Conservation (phyloP, 257 asterid species). For the Gentiana dahurica region DNA sequence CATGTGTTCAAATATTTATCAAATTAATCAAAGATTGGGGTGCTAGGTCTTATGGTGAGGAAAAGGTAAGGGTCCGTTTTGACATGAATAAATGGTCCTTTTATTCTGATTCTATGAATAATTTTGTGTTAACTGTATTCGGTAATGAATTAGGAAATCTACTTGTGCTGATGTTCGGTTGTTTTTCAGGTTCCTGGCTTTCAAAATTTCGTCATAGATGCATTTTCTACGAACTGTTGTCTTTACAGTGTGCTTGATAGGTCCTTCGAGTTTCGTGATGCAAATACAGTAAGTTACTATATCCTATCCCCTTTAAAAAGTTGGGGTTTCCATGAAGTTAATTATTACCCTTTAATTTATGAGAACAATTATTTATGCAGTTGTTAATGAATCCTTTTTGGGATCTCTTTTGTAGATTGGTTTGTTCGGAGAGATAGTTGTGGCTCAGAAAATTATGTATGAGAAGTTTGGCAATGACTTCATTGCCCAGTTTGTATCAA, state of each 20-base stretch:
- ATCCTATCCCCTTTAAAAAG: too few species aligned
- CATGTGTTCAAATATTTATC: slow-evolving; percentile 79
- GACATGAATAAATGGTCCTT: too few species aligned
- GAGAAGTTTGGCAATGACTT: slow-evolving; percentile 84
- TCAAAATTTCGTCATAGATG: slow-evolving; percentile 57
- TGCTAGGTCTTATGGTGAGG: slow-evolving; percentile 45
- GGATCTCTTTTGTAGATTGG: slow-evolving; percentile 36
- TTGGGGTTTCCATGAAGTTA: too few species aligned
- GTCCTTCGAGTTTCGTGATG: slow-evolving; percentile 85
- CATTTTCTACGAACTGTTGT: slow-evolving; percentile 79
- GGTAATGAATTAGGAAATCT: slow-evolving; percentile 2
- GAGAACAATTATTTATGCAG: too few species aligned
- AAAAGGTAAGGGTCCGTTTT: slow-evolving; percentile 39
- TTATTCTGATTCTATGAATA: neutral
- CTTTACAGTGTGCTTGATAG: slow-evolving; percentile 86
- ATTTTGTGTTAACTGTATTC: too few species aligned
- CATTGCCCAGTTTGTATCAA: slow-evolving; percentile 60
- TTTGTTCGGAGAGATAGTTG: slow-evolving; percentile 72
- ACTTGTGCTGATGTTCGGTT: slow-evolving; percentile 14
- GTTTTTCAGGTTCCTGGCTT: slow-evolving; percentile 87
- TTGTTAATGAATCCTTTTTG: neutral
- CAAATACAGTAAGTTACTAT: slow-evolving; percentile 71
- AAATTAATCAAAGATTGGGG: slow-evolving; percentile 95
- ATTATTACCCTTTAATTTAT: too few species aligned
- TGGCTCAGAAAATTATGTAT: slow-evolving; percentile 85